These are phyloP conservation scores for Hibiscus syriacus DNA, from an alignment of 345 rosid species.

Conservation along the genomic window DNA sequence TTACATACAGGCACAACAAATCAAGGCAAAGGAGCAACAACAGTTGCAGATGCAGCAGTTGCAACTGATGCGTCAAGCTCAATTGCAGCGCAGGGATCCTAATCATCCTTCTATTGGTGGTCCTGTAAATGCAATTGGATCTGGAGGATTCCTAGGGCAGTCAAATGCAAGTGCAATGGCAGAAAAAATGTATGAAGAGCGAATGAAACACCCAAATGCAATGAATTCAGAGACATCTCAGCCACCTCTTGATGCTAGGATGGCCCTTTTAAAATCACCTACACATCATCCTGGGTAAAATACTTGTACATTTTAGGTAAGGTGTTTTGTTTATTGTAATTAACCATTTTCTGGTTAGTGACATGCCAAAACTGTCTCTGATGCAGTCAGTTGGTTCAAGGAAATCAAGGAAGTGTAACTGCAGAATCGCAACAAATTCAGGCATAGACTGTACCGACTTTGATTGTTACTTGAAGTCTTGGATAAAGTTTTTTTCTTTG, in stretches of 20 bases:
- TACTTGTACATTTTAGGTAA: constrained; percentile 5
- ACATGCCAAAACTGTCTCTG: constrained; percentile 2
- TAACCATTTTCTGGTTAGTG: not conserved
- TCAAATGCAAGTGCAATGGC: constrained; percentile 79
- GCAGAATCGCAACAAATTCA: constrained; percentile 92
- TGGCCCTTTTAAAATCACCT: constrained; percentile 73
- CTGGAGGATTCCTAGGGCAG: constrained; percentile 72
- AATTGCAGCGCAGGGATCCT: constrained; percentile 69
- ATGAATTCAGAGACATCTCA: constrained; percentile 70
- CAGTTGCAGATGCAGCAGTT: constrained; percentile 75
- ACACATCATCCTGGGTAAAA: constrained; percentile 71
- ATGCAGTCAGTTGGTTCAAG: constrained; percentile 81
- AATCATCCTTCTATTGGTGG: constrained; percentile 58
- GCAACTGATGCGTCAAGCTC: constrained; percentile 76
- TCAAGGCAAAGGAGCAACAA: constrained; percentile 84
- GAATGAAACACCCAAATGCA: constrained; percentile 80
- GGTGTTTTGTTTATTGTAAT: constrained; percentile 5
- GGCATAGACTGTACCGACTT: constrained; percentile 46
- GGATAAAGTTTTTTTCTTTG: too few relatives aligned
- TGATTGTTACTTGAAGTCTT: constrained; percentile 8
- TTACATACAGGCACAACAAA: constrained; percentile 57
- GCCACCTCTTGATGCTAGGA: constrained; percentile 77
- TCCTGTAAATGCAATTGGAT: constrained; percentile 51
- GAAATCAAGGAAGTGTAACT: constrained; percentile 70
- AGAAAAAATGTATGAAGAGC: constrained; percentile 77